Conservation (phyloP, 2,329 filamentous ascomycete genomes). For the Aspergillus sclerotialis region DNA sequence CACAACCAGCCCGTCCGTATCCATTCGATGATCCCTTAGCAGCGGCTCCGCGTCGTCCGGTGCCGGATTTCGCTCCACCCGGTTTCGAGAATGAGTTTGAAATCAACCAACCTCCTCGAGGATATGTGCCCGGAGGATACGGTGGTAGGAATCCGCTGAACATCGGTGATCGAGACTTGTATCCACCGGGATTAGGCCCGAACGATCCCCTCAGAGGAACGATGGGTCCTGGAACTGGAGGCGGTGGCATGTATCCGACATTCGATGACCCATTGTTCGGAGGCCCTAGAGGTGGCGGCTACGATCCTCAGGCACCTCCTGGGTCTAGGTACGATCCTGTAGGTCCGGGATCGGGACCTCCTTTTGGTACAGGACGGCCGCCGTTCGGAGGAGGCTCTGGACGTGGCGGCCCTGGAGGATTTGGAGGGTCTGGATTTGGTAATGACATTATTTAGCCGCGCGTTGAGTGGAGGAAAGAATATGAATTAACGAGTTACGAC, state of each 20-base stretch:
- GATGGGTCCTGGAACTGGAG: conserved; percentile 56
- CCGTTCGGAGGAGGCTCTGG: conserved; percentile 41
- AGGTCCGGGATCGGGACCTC: conserved; percentile 57
- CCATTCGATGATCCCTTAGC: conserved; percentile 63
- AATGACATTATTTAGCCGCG: conserved; percentile 34
- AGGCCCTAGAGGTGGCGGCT: conserved; percentile 47
- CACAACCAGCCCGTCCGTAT: conserved; percentile 58
- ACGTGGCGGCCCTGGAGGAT: conserved; percentile 51
- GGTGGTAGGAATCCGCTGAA: conserved; percentile 55
- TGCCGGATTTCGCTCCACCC: conserved; percentile 72
- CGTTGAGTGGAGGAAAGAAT: conserved; percentile 4
- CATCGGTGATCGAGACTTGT: conserved; percentile 79
- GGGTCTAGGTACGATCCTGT: conserved; percentile 89
- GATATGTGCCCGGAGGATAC: conserved; percentile 36
- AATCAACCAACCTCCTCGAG: conserved; percentile 60
- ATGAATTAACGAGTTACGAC: conserved; percentile 43
- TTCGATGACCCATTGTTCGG: conserved; percentile 86
- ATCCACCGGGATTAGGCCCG: conserved; percentile 79
- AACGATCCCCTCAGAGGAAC: conserved; percentile 70
- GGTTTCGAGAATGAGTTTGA: conserved; percentile 93
- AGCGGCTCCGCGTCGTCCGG: conserved; percentile 53
- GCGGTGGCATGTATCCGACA: conserved; percentile 87
- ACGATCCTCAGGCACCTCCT: conserved; percentile 69
- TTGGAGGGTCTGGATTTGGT: conserved; percentile 42
- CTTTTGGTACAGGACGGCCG: conserved; percentile 38